A percentile compares a stretch with the other conserved stretches of the same genome.
phyloP scores from a whole-genome alignment of 1,139 yeast species.

The Zygosaccharomyces pseudobailii region DNA sequence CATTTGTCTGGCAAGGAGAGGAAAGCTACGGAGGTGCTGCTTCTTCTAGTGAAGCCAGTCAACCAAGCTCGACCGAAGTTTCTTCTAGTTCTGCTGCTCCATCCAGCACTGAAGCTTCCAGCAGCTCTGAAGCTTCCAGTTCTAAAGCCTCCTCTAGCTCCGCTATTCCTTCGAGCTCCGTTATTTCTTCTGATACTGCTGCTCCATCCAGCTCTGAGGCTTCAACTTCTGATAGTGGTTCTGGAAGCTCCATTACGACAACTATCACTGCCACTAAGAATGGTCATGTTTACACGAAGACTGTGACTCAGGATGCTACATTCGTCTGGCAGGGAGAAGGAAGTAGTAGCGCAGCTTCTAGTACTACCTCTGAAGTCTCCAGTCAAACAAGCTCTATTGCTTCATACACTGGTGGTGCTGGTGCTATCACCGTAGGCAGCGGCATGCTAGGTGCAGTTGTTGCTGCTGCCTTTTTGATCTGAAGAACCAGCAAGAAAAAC shows the following conservation, averaged over 20 bases:
- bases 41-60: neutral
- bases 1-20: constrained; percentile 8
- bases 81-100: neutral
- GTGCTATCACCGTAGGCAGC: neutral
- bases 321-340: constrained; percentile 4
- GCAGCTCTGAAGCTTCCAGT: neutral
- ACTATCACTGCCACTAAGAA: constrained; percentile 7
- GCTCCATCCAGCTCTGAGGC: neutral
- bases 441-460: neutral
- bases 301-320: constrained; percentile 7
- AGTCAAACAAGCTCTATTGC: neutral
- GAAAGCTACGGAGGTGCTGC: neutral
- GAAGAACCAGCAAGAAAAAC: neutral
- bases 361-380: neutral
- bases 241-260: neutral
- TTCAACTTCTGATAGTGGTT: constrained; percentile 3
- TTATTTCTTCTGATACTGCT: neutral
- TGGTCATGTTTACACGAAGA: constrained; percentile 9
- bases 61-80: neutral
- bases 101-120: neutral
- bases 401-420: neutral
- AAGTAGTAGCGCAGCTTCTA: neutral
- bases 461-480: neutral
- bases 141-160: neutral
- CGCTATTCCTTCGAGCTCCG: neutral